These are phyloP conservation scores for Trichocomaceae sp. DNA, from an alignment of 2,329 filamentous ascomycete species.

Conservation along the genomic window DNA sequence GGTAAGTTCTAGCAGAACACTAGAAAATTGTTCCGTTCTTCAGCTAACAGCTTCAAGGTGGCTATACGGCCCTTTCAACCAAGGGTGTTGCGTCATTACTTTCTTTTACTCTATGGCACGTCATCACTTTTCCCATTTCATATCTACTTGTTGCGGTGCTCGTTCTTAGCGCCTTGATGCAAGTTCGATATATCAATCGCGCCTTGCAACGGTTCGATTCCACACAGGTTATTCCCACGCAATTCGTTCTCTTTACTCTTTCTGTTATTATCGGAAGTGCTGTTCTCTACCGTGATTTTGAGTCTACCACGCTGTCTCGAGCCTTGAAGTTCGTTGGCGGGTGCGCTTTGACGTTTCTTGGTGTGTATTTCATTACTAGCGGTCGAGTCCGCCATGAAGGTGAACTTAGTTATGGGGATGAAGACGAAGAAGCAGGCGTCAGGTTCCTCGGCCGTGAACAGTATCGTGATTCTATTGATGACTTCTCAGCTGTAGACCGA, in stretches of 20 bases:
- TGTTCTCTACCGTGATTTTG: slow-evolving; percentile 89
- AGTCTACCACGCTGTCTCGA: slow-evolving; percentile 66
- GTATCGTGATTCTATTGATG: slow-evolving; percentile 30
- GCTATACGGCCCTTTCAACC: slow-evolving; percentile 92
- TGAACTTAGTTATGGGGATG: slow-evolving; percentile 59
- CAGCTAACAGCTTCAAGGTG: slow-evolving; percentile 51
- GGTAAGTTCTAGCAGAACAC: slow-evolving; percentile 50
- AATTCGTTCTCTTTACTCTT: slow-evolving; percentile 94
- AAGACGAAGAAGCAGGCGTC: slow-evolving; percentile 53
- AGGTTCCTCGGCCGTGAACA: slow-evolving; percentile 34
- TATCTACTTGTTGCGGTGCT: slow-evolving; percentile 78
- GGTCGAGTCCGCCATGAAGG: slow-evolving; percentile 58
- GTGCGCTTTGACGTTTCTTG: slow-evolving; percentile 86
- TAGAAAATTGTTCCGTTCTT: slow-evolving; percentile 6
- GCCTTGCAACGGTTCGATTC: slow-evolving; percentile 89
- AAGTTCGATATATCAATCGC: slow-evolving; percentile 93
- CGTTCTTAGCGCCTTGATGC: slow-evolving; percentile 80
- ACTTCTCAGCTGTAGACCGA: slow-evolving; percentile 20
- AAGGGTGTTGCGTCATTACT: slow-evolving; percentile 95
- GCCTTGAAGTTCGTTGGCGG: slow-evolving; percentile 82
- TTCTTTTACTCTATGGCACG: slow-evolving; percentile 80
- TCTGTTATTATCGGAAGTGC: slow-evolving; percentile 93
- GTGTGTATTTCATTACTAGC: slow-evolving; percentile 95
- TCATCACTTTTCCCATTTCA: slow-evolving; percentile 84
- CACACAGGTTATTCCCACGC: slow-evolving; percentile 94